Evolutionary conservation across 352 stramenopile genomes (phyloP).

Genomic region (Peronospora destructor): DNA sequence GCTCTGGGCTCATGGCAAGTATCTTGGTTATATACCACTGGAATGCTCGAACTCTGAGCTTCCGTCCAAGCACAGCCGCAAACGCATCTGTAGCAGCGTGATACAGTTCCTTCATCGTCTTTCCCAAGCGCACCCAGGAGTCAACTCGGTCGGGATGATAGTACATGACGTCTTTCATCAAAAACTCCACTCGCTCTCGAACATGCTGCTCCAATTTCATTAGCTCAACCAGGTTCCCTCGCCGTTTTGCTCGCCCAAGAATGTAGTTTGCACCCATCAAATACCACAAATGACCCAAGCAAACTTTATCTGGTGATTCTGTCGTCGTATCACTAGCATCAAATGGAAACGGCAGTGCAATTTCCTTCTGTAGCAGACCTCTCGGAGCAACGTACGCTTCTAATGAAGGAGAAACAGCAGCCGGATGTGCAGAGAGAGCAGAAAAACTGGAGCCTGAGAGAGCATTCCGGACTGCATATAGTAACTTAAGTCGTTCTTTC

Average conservation of each 20-base stretch:
- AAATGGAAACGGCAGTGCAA: constrained; percentile 12
- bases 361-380: constrained; percentile 30
- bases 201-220: constrained; percentile 53
- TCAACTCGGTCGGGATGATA: constrained; percentile 53
- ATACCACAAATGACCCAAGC: constrained; percentile 62
- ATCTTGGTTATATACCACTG: constrained; percentile 26
- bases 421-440: constrained; percentile 14
- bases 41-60: constrained; percentile 35
- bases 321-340: not conserved
- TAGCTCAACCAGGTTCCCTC: constrained; percentile 52
- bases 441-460: constrained; percentile 25
- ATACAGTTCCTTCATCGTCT: constrained; percentile 67
- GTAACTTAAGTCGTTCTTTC: constrained; percentile 63
- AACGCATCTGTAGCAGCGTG: constrained; percentile 58
- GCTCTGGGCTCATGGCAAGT: not conserved
- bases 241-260: constrained; percentile 45
- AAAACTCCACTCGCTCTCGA: constrained; percentile 46
- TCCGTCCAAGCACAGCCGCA: constrained; percentile 38
- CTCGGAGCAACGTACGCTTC: constrained; percentile 34
- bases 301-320: constrained; percentile 21
- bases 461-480: constrained; percentile 47
- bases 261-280: constrained; percentile 69
- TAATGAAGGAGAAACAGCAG: constrained; percentile 13
- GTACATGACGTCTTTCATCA: constrained; percentile 56
- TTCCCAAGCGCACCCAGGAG: constrained; percentile 59